These are phyloP conservation scores for Pisolithus orientalis DNA, from an alignment of 768 basidiomycete genomes.

Conservation along the genomic window DNA sequence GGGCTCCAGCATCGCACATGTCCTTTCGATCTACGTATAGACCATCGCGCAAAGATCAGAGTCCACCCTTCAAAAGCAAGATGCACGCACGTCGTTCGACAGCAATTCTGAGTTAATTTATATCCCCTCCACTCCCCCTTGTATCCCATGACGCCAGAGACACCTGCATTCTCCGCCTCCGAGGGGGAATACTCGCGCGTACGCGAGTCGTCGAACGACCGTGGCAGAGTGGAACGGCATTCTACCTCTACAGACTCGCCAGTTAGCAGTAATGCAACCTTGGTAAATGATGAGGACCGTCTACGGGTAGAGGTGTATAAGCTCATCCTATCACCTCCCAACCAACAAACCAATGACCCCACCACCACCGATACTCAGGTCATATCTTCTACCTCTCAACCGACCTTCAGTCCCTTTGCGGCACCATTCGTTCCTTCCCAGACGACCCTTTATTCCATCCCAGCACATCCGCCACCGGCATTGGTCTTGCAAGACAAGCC, in stretches of 20 bases:
- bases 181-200: no score
- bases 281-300: constrained; percentile 5
- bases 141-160: no score
- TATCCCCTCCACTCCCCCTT: no score
- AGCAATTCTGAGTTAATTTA: no score
- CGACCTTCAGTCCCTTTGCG: constrained; percentile 3
- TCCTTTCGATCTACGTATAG: no score
- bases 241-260: neutral
- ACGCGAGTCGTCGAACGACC: no score
- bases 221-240: no score
- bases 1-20: no score
- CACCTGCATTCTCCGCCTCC: no score
- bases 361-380: neutral
- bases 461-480: neutral
- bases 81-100: no score
- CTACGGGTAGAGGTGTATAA: neutral
- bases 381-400: neutral
- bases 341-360: neutral
- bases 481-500: neutral
- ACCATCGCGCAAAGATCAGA: no score
- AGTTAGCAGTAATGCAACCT: constrained; percentile 3
- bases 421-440: constrained; percentile 6
- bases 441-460: neutral
- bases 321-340: neutral
- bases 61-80: no score